These are phyloP conservation scores for Podospora pseudocomata DNA, from an alignment of 495 filamentous ascomycete genomes.

Conservation along the genomic window DNA sequence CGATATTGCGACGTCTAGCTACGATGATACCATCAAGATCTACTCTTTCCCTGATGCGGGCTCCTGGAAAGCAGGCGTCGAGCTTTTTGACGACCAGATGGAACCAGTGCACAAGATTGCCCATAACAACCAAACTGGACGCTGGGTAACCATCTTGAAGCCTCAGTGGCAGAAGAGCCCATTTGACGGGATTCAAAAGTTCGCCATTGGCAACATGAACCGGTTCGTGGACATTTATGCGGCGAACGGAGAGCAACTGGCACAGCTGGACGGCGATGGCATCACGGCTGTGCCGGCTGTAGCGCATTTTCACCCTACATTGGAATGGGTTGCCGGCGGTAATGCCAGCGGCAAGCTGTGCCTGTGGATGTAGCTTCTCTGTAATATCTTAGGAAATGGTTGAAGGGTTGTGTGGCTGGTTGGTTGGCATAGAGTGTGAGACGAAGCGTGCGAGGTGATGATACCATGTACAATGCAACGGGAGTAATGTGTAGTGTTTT, in stretches of 20 bases:
- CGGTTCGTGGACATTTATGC: conserved; percentile 91
- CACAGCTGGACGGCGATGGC: conserved; percentile 80
- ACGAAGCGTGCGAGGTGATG: neutral
- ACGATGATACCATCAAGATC: conserved; percentile 93
- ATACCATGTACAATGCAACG: neutral
- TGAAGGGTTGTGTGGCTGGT: neutral
- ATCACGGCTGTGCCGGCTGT: conserved; percentile 95
- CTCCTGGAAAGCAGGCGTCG: conserved; percentile 60
- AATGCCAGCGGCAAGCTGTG: conserved; percentile 90
- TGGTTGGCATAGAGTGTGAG: neutral
- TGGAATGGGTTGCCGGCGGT: conserved; percentile 89
- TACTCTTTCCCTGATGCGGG: conserved; percentile 68
- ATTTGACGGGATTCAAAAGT: conserved; percentile 69
- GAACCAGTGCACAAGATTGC: conserved; percentile 62
- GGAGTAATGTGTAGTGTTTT: neutral
- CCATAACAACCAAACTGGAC: conserved; percentile 95
- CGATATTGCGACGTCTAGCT: conserved; percentile 83
- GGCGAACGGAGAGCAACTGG: conserved; percentile 76
- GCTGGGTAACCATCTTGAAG: conserved; percentile 72
- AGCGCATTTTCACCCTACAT: conserved; percentile 79
- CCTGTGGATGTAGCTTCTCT: conserved; percentile 69
- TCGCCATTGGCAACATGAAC: conserved; percentile 97
- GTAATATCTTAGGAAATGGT: neutral
- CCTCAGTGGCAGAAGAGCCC: conserved; percentile 88
- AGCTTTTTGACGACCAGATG: conserved; percentile 59